Evolutionary conservation across 768 basidiomycete genomes (phyloP).

Genomic region (Dictyophora rubrovolvata): DNA sequence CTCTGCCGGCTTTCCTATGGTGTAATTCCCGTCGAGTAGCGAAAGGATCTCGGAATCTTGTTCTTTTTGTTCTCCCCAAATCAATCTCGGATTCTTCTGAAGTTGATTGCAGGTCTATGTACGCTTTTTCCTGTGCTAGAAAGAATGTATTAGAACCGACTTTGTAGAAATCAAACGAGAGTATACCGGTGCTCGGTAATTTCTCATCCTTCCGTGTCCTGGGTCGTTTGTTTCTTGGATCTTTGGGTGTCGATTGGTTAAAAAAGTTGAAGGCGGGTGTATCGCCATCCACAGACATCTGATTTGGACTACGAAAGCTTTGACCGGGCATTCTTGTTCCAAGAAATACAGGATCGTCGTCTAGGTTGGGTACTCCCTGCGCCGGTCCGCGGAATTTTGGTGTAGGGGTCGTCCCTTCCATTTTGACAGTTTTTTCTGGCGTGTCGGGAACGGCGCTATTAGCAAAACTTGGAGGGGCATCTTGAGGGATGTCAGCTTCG

Average conservation of each 20-base stretch:
- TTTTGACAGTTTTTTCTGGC: slow-evolving; percentile 9
- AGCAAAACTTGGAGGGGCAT: background rate
- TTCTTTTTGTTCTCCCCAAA: slow-evolving; percentile 31
- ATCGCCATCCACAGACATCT: too few species aligned
- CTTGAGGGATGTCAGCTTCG: background rate
- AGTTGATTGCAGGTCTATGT: slow-evolving; percentile 7
- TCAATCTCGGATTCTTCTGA: slow-evolving; percentile 21
- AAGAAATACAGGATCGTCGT: slow-evolving; percentile 8
- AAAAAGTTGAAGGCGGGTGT: too few species aligned
- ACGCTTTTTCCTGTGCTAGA: too few species aligned
- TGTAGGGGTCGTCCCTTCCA: slow-evolving; percentile 15
- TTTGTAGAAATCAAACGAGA: too few species aligned
- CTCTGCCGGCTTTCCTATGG: slow-evolving; percentile 28
- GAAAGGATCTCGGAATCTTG: slow-evolving; percentile 39
- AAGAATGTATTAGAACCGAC: too few species aligned
- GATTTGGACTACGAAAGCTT: slow-evolving; percentile 17
- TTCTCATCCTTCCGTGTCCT: too few species aligned
- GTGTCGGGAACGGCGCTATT: slow-evolving; percentile 9
- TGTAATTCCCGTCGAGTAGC: slow-evolving; percentile 29
- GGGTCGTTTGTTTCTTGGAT: slow-evolving; percentile 13
- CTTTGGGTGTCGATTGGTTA: too few species aligned
- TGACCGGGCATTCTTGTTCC: slow-evolving; percentile 38
- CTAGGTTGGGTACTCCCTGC: background rate
- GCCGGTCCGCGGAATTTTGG: slow-evolving; percentile 9
- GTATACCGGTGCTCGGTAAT: too few species aligned